Conservation (phyloP, 768 basidiomycete genomes). For the Suillus placidus region DNA sequence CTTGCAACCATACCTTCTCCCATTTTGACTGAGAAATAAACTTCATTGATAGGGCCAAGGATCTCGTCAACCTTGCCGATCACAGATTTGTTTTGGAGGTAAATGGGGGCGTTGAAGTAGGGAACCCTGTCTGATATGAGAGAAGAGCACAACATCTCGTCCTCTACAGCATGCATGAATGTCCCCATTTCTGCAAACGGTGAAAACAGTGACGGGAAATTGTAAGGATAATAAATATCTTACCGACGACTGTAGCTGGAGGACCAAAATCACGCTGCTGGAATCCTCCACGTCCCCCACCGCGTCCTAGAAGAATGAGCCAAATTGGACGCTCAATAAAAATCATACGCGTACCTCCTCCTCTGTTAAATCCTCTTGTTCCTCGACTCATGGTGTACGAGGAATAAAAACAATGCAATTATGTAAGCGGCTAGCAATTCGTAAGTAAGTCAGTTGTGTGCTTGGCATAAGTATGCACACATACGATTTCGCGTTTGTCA, state of each 20-base stretch:
- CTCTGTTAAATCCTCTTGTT: conserved; percentile 56
- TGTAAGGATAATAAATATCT: conserved; percentile 17
- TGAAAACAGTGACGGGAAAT: conserved; percentile 14
- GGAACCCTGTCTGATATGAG: conserved; percentile 88
- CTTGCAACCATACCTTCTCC: conserved; percentile 92
- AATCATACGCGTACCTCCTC: conserved; percentile 43
- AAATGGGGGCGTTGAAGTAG: conserved; percentile 98
- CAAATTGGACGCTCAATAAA: neutral
- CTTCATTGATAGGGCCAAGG: conserved; percentile 98
- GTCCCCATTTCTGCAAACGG: conserved; percentile 78
- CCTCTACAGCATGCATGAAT: conserved; percentile 95
- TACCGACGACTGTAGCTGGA: conserved; percentile 78
- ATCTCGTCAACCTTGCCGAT: conserved; percentile 99
- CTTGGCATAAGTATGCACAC: neutral
- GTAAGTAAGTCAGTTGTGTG: neutral
- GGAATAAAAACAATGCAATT: conserved; percentile 15
- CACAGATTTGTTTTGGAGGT: conserved; percentile 92
- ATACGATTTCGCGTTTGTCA: neutral
- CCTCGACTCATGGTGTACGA: conserved; percentile 51
- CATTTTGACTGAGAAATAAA: conserved; percentile 98
- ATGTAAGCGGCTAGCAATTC: conserved; percentile 22
- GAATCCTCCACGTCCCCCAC: conserved; percentile 71
- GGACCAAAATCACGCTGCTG: conserved; percentile 75
- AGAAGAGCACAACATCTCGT: conserved; percentile 96
- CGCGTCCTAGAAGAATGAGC: conserved; percentile 45